Percentiles rank a stretch among this genome's conserved stretches.
Conservation (phyloP, 805 yeast genomes). For the Candida orba region DNA sequence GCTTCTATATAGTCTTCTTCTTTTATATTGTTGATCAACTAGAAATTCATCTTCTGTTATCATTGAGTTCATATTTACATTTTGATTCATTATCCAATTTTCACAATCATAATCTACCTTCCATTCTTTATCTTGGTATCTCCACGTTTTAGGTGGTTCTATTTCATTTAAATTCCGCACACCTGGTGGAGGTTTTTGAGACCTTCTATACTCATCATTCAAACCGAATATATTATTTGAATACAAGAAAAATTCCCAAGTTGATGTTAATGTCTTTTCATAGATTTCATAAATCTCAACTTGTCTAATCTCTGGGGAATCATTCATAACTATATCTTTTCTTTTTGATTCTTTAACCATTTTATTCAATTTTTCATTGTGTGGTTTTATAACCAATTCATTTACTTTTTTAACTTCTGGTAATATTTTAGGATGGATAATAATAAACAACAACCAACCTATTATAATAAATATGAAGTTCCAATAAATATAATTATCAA, state of each 20-base stretch:
- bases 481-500: conserved; percentile 59
- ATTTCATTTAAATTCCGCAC: conserved; percentile 47
- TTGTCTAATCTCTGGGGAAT: conserved; percentile 47
- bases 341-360: conserved; percentile 31
- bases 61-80: conserved; percentile 23
- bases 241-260: conserved; percentile 57
- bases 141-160: conserved; percentile 68
- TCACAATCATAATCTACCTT: conserved; percentile 46
- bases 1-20: conserved; percentile 49
- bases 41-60: conserved; percentile 43
- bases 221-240: conserved; percentile 49
- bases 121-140: conserved; percentile 57
- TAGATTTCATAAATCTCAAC: conserved; percentile 71
- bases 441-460: conserved; percentile 49
- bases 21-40: conserved; percentile 41
- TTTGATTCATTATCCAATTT: conserved; percentile 45
- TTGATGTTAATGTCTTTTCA: conserved; percentile 53
- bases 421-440: conserved; percentile 53
- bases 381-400: conserved; percentile 16
- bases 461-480: conserved; percentile 43
- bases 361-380: conserved; percentile 25
- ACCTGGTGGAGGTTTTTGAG: conserved; percentile 60
- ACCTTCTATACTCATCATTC: conserved; percentile 36
- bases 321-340: conserved; percentile 61
- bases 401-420: conserved; percentile 22